These are phyloP conservation scores for Betula pendula DNA, from an alignment of 306 rosid genomes.

Conservation along the genomic window DNA sequence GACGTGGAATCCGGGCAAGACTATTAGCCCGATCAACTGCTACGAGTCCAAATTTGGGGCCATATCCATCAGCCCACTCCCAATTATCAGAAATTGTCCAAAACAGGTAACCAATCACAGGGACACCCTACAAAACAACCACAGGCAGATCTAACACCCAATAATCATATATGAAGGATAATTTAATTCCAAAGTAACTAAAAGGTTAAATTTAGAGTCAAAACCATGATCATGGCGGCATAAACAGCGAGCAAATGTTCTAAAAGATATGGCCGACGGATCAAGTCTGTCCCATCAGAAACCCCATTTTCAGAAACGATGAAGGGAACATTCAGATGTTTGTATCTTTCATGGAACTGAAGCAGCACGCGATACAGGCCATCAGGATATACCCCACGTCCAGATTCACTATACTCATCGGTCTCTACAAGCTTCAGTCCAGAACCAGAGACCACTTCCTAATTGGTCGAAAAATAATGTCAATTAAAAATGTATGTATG, in stretches of 20 bases:
- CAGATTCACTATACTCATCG: slow-evolving; percentile 98
- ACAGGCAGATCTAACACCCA: slow-evolving; percentile 19
- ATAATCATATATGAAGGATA: slow-evolving; percentile 20
- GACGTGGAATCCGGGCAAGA: slow-evolving; percentile 80
- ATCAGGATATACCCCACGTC: slow-evolving; percentile 98
- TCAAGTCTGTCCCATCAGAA: slow-evolving; percentile 86
- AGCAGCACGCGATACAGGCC: slow-evolving; percentile 91
- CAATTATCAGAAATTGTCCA: slow-evolving; percentile 98
- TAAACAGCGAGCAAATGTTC: slow-evolving; percentile 82
- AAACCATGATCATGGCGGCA: slow-evolving; percentile 83
- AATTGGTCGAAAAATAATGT: slow-evolving; percentile 30
- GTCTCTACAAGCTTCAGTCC: slow-evolving; percentile 85
- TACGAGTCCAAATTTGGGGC: slow-evolving; percentile 98
- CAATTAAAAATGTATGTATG: slow-evolving; percentile 21
- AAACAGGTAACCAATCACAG: slow-evolving; percentile 57
- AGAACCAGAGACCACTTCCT: slow-evolving; percentile 80
- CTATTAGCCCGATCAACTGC: slow-evolving; percentile 79
- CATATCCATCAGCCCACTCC: slow-evolving; percentile 99
- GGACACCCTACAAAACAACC: slow-evolving; percentile 72
- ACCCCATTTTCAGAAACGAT: slow-evolving; percentile 88
- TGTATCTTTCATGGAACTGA: slow-evolving; percentile 88
- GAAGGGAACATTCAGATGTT: slow-evolving; percentile 78
- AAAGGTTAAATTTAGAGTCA: slow-evolving; percentile 26
- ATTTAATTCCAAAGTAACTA: slow-evolving; percentile 5
- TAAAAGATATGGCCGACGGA: slow-evolving; percentile 82